Evolutionary conservation across 2,329 filamentous ascomycete species (phyloP), one percentile per base, ranked within the genome.

Genomic region (Onygenales sp.): DNA sequence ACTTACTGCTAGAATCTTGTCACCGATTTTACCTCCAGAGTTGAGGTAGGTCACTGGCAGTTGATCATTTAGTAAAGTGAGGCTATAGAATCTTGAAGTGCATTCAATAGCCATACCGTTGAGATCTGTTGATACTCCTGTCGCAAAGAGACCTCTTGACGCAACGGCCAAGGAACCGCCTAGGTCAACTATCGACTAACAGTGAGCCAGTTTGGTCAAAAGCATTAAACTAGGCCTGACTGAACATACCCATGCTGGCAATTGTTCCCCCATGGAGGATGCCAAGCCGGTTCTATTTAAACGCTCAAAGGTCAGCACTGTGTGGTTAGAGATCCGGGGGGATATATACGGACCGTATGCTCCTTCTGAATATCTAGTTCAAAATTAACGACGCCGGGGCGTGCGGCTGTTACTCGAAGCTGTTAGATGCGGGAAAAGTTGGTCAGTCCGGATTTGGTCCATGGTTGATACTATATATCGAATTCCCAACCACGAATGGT

Each of bases 241-340:
- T 33, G 5, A 10, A 43, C 65, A 51, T 67, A 74, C 74, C 73
- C 75, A 79, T 77, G 63, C 79, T 82, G 4, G 83, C 83, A 56
- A 86, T 82, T 1, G 83, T 84, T 13, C 82, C 83, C 54, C 83
- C 83, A 68, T 86, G 83, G 36, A 86, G 76, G 57, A 84, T 86
- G 37, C 78, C 78, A 17, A 86, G 70, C 13, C 83, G 77, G 60
- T 86, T 86, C 80, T 84, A 56, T 11, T 17, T 31, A 32, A 57
- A 14, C 21, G n/a, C 6, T 43, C 4, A 47, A 42, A 34, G 8
- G 17, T 56, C 31, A 56, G 46, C 32, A 7, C 10, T 17, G 1
- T 10, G 17, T 3, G 14, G 10, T 10, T 27, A 27, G 11, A 4
- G 34, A 46, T 8, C 14, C 2, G 8, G 7, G 4, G 17, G 27